Evolutionary conservation across 2,329 filamentous ascomycete species (phyloP), one percentile per base, ranked within the genome.

Genomic region (Leptographium radiaticola): DNA sequence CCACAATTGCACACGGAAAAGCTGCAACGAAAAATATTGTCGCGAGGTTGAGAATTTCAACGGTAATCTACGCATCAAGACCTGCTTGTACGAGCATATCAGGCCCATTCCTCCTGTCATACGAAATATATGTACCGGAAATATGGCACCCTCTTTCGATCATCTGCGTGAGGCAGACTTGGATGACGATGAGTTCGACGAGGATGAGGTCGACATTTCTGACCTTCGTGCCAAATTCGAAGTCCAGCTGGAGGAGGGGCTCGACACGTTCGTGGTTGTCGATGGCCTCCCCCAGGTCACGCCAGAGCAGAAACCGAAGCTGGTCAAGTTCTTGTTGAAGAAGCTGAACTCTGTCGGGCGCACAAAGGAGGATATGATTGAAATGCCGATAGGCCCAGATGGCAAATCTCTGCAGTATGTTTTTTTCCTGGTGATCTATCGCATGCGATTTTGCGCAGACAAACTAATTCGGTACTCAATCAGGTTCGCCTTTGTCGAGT

Each of bases 401-500:
- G 87, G 86, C 64, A 86, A 86, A 74, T 93, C 90, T 51, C 77
- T 94, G 73, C 86, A 86, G 89, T 95, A 77, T 15, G 57, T 55
- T n/a, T 20, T 16, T 40, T 1, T 50, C 12, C 16, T 30, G 15
- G n/a, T 39, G 7, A n/a, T 13, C 8, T 16, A 25, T 44, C 31
- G 18, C 6, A 11, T 25, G 18, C 5, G 34, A 16, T 31, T 31
- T 31, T n/a, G 43, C 46, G 20, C 12, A 33, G 15, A 10, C 11
- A 8, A 11, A 38, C 49, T 53, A 43, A 50, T 42, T 39, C 43
- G 39, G 42, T 31, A 2, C n/a, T 11, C 39, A 2, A 8, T 30
- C 62, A 95, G 89, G 60, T 98, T 94, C 66, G 93, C 93, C 56
- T 98, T 98, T 67, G 89, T 98, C 64, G 93, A 98, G 70, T 98